Evolutionary conservation across 2,329 filamentous ascomycete genomes (phyloP), one percentile per base, ranked within the genome.

Genomic region (Alternaria ventricosa): DNA sequence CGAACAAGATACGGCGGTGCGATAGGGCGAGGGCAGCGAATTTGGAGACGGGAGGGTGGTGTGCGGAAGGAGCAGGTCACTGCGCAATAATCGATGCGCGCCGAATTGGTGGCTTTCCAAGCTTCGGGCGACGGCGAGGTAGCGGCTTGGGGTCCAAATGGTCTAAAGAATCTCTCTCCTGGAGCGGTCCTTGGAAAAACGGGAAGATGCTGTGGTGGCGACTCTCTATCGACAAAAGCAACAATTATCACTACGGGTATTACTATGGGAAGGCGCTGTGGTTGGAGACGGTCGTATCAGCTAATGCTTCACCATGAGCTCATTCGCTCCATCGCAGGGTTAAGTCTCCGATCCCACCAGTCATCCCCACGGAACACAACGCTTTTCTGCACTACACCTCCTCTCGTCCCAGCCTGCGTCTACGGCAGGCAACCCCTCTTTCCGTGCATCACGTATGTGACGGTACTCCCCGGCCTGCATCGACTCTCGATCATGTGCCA

Each of bases 1-100:
- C 59, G 57, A 46, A 41, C 59, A 55, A 63, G 44, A 43, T 55
- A 50, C 61, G 47, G 61, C 57, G 58, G 44, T 63, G 54, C 63
- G 66, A 60, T 57, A 20, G 51, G 54, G 64, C 54, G 60, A 30
- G 33, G 61, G 62, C 15, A 44, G 54, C 30, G 36, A 30, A 60
- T 49, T 50, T 58, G 54, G 28, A 62, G 60, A 45, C 41, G 60
- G 68, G 66, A 63, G 65, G 67, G 56, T 68, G 64, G 68, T 66
- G 55, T 53, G 57, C 60, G 57, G 63, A 70, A 61, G 63, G 58
- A 66, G 68, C 67, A 71, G 69, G 69, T 66, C 66, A 70, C 66
- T 71, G 44, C 51, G 51, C 45, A 33, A 23, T 12, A 53, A 33
- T 56, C 44, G 30, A 61, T 68, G 65, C 69, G 63, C 64, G 64